Evolutionary conservation across 768 basidiomycete genomes (phyloP).

Genomic region (Xanthoconium stramineum): DNA sequence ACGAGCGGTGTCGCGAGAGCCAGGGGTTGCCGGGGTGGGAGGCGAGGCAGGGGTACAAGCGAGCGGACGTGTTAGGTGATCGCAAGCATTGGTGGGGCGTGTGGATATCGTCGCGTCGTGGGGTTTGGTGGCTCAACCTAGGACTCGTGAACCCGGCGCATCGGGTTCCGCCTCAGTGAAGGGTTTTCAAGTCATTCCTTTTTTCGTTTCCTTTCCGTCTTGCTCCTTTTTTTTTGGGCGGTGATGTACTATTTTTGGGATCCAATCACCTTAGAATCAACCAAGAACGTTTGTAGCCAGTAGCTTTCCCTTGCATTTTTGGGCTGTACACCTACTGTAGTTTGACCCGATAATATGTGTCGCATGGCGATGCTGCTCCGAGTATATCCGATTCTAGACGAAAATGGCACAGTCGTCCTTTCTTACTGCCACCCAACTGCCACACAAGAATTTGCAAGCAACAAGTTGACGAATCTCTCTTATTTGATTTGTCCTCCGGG

Average conservation of each 20-base stretch:
- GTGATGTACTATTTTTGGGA: not conserved
- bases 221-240: not conserved
- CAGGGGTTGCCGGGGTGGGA: constrained; percentile 40
- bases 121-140: constrained; percentile 46
- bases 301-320: not conserved
- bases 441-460: no score
- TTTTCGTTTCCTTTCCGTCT: not conserved
- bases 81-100: constrained; percentile 44
- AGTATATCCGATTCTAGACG: no score
- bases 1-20: constrained; percentile 37
- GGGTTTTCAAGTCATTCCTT: not conserved
- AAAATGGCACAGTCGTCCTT: no score
- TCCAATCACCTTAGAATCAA: not conserved
- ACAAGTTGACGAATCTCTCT: no score
- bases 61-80: constrained; percentile 51
- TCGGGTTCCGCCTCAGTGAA: constrained; percentile 6
- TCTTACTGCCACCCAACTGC: no score
- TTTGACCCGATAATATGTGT: not conserved
- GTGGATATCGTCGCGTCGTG: constrained; percentile 30
- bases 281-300: constrained; percentile 14
- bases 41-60: constrained; percentile 38
- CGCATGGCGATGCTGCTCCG: no score
- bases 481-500: no score
- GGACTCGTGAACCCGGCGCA: constrained; percentile 34
- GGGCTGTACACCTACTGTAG: not conserved